Evolutionary conservation across 1,284 basidiomycete species (phyloP).

Genomic region (Amylostereum areolatum): DNA sequence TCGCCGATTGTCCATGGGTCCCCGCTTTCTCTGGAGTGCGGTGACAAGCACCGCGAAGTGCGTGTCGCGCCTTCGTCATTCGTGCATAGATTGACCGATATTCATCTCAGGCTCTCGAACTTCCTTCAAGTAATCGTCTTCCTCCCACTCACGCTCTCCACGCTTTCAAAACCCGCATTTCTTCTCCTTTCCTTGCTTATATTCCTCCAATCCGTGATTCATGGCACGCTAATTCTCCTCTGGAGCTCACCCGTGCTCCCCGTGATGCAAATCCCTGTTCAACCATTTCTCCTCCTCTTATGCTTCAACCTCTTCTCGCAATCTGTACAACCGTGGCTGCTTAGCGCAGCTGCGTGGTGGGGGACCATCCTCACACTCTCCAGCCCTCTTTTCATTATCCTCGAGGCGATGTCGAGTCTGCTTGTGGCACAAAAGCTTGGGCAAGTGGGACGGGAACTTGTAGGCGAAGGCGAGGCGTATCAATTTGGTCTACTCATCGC

Average conservation of each 20-base stretch:
- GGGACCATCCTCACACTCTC: slow-evolving; percentile 63
- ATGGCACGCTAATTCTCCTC: slow-evolving; percentile 64
- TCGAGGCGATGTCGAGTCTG: slow-evolving; percentile 81
- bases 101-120: slow-evolving; percentile 53
- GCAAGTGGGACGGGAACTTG: slow-evolving; percentile 65
- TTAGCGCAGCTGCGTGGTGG: slow-evolving; percentile 62
- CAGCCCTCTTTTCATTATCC: slow-evolving; percentile 71
- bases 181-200: slow-evolving; percentile 76
- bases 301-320: slow-evolving; percentile 76
- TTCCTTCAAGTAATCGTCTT: slow-evolving; percentile 77
- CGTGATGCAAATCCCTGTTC: slow-evolving; percentile 73
- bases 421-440: slow-evolving; percentile 77
- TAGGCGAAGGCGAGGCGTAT: slow-evolving; percentile 62
- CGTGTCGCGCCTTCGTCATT: slow-evolving; percentile 12
- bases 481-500: slow-evolving; percentile 71
- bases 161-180: slow-evolving; percentile 73
- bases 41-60: slow-evolving; percentile 61
- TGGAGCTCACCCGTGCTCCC: slow-evolving; percentile 64
- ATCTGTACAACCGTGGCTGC: slow-evolving; percentile 51
- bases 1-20: slow-evolving; percentile 27
- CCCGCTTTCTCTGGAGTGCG: slow-evolving; percentile 63
- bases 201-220: slow-evolving; percentile 66
- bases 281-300: slow-evolving; percentile 73
- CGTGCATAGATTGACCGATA: slow-evolving; percentile 1
- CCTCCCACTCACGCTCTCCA: slow-evolving; percentile 76